Base-by-base conservation (phyloP, 768 basidiomycete genomes). In the Russula foetens region DNA sequence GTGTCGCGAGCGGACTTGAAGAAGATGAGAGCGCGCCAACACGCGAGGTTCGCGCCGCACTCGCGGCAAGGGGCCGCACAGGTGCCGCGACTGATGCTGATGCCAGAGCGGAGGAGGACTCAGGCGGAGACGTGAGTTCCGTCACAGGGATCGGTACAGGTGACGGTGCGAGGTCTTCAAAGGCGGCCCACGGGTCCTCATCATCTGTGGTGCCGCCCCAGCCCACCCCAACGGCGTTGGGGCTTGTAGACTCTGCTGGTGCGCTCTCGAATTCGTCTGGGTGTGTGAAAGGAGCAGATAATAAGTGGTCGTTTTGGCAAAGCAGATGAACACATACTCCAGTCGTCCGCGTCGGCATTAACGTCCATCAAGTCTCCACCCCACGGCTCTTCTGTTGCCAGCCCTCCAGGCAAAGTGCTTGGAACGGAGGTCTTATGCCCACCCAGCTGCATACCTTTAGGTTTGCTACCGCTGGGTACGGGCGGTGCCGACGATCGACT, bases 291-390 rank as follows among this genome's bases (percentile, higher is more conserved):
- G 23, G 50, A 12, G 15, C 26, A 8, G 17, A 24, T 48, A 23
- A 58, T 52, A 38, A 33, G 57, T 57, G 26, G 44, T 45, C 62
- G 51, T 39, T 23, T 59, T 33, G 14, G 21, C 55, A 49, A 47
- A 48, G 41, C n/a, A 39, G 7, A 7, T 38, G 21, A 59, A 14
- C 3, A 78, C 86, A 69, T 70, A 90, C 95, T 89, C 95, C 95
- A 99, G 69, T 98, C 96, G 67, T 86, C 95, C 26, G 85, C 82
- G 67, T 98, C 95, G 0, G 90, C 93, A 68, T 93, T 86, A 4
- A 98, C 85, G 69, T 99, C 94, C 71, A 98, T 96, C 58, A 98
- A 71, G 71, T 98, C 90, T 8, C 81, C 85, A 39, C 73, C 80
- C 11, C 72, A 74, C 9, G 76, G 77, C 4, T 76, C 79, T 61